Base-by-base conservation (phyloP, 371 early-diverging fungal species). In the Spraguea lophii region DNA sequence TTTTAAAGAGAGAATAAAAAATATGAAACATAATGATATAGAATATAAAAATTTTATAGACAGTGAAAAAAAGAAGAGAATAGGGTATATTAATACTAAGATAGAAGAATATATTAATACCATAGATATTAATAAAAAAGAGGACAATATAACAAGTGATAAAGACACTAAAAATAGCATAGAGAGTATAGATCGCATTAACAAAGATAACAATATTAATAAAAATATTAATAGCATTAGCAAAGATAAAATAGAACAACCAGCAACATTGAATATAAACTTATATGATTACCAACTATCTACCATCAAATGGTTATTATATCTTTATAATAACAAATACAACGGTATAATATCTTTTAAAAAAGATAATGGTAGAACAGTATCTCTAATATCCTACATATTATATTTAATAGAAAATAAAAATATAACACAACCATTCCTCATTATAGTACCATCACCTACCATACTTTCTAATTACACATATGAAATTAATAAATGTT, bases 281-380 rank as follows among this genome's bases (percentile, higher is more conserved):
- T 30, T 95, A 36, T 84, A 90, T 66, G 88, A 85, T 15, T 92
- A 95, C 66, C 97, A 97, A 74, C 52, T 93, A 62, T 86, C 85
- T 63, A 93, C 93, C 37, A 74, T 97, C 4, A 80, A 93, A 71
- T 97, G 94, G 94, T 39, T 49, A 15, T 79, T 86, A 12, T 85
- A 88, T 9, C 71, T 92, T 32, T 92, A 89, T 74, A 86, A 89
- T 64, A 90, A 89, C 62, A 68, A 80, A 24, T 66, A 86, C 58
- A 88, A 88, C 69, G 92, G 98, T 30, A 95, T 97, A 54, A 66
- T 97, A 59, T 95, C 98, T 0, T 94, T 92, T 68, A 92, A 92
- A 74, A 93, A 91, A 94, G 85, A 83, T 0, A 68, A 84, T 36
- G 85, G 86, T 2, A 86, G 84, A 60, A 86, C 87, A 0, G 79